phyloP scores from a whole-genome alignment of 345 rosid species.

The Cardamine occulta region DNA sequence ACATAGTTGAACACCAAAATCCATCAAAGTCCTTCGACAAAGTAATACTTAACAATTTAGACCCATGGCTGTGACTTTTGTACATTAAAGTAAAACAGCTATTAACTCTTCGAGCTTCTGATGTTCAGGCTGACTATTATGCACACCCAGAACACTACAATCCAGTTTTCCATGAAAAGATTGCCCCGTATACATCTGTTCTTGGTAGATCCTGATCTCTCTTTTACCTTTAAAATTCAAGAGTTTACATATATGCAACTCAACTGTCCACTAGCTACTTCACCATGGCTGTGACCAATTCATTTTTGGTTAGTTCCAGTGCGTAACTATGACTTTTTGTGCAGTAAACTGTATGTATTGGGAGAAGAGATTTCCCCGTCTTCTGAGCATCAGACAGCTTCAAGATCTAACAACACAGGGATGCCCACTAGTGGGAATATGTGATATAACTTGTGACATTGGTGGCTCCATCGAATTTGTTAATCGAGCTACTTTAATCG shows the following conservation, averaged over 20 bases:
- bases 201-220: constrained; percentile 62
- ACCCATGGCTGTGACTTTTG: neutral
- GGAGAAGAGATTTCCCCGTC: constrained; percentile 86
- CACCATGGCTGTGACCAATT: constrained; percentile 7
- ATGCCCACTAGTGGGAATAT: constrained; percentile 83
- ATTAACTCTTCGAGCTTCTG: constrained; percentile 2
- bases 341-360: constrained; percentile 97
- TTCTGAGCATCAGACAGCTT: constrained; percentile 70
- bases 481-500: constrained; percentile 68
- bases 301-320: constrained; percentile 5
- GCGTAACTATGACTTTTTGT: constrained; percentile 21
- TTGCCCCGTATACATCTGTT: constrained; percentile 80
- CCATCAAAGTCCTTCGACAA: constrained; percentile 72
- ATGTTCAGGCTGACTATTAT: constrained; percentile 82
- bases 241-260: neutral
- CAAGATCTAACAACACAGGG: constrained; percentile 62
- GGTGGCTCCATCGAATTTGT: constrained; percentile 90
- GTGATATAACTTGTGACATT: constrained; percentile 90
- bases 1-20: constrained; percentile 81
- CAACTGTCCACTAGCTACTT: neutral
- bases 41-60: constrained; percentile 47
- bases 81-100: neutral
- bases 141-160: constrained; percentile 90
- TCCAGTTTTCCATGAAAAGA: constrained; percentile 71
- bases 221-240: constrained; percentile 16